Evolutionary conservation across 208 protist genomes (phyloP), one percentile per base, ranked within the genome.

Genomic region (Polymyxa betae): DNA sequence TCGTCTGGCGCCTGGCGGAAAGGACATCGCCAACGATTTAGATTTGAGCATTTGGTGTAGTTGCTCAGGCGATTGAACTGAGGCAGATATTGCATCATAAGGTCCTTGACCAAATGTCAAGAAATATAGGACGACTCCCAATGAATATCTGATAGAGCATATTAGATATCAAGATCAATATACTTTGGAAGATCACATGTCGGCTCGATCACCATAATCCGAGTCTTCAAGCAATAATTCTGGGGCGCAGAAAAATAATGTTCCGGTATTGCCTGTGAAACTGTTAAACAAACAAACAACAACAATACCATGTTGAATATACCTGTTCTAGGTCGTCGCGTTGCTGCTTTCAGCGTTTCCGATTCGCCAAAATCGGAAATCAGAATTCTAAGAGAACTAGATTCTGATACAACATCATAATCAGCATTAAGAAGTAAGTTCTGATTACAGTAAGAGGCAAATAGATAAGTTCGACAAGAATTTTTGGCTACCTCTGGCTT

Each of bases 311-410:
- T 82, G 5, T 35, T 35, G n/a, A 82, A 38, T 43, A 40, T 38
- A 82, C 72, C 72, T 5, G 72, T 82, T 82, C 72, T 35, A 45
- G 72, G 72, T 45, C 72, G 5, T 12, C 72, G 5, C 5, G 5
- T 5, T 5, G n/a, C 72, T 35, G n/a, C 35, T 82, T 82, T 82
- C n/a, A 82, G 40, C 16, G 72, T 82, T 12, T 82, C 72, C 5
- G 72, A 82, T 82, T 82, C 72, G 5, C 72, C 72, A 35, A 82
- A 82, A 82, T 82, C 72, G 35, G 72, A 82, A 82, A 82, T 82
- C 16, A 82, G 5, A 20, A 82, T 43, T 35, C 72, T 5, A 43
- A 82, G n/a, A n/a, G 35, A 38, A 5, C 16, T 82, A 35, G 16
- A 43, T 20, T 43, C 72, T 38, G 72, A 82, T 20, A 82, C 35